Evolutionary conservation across 345 rosid genomes (phyloP).

Genomic region (Hibiscus tridactylites): DNA sequence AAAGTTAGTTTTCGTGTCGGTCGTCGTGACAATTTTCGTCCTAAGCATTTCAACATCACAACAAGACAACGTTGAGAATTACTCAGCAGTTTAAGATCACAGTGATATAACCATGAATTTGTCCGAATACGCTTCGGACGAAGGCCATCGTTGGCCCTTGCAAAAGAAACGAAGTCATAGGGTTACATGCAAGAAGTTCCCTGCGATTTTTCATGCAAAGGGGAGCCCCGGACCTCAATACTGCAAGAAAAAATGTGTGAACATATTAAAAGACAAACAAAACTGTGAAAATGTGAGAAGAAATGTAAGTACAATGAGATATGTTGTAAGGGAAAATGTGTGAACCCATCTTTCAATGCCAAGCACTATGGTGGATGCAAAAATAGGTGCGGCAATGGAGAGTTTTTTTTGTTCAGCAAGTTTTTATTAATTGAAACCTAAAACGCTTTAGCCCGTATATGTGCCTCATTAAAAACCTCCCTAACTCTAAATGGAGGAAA

Average conservation of each 20-base stretch:
- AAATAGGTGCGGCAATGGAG: constrained; percentile 13
- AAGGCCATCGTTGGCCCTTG: background rate
- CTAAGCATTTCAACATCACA: background rate
- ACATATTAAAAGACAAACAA: constrained; percentile 10
- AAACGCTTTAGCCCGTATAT: too few species aligned
- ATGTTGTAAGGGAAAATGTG: constrained; percentile 36
- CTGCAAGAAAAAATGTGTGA: constrained; percentile 21
- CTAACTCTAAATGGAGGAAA: too few species aligned
- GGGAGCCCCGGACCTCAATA: constrained; percentile 2
- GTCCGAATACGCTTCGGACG: background rate
- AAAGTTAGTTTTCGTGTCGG: background rate
- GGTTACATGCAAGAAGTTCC: constrained; percentile 3
- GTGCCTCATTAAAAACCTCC: too few species aligned
- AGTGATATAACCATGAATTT: background rate
- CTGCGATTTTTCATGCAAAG: background rate
- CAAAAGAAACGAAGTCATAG: background rate
- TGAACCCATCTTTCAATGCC: constrained; percentile 20
- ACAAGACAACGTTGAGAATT: background rate
- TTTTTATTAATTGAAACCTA: too few species aligned
- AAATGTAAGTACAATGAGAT: constrained; percentile 33
- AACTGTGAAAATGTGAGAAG: constrained; percentile 30
- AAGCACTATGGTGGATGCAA: constrained; percentile 31
- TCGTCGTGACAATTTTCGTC: background rate
- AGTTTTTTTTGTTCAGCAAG: too few species aligned
- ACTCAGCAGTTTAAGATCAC: background rate